Conservation (phyloP, 306 rosid genomes). For the Ceratonia siliqua region DNA sequence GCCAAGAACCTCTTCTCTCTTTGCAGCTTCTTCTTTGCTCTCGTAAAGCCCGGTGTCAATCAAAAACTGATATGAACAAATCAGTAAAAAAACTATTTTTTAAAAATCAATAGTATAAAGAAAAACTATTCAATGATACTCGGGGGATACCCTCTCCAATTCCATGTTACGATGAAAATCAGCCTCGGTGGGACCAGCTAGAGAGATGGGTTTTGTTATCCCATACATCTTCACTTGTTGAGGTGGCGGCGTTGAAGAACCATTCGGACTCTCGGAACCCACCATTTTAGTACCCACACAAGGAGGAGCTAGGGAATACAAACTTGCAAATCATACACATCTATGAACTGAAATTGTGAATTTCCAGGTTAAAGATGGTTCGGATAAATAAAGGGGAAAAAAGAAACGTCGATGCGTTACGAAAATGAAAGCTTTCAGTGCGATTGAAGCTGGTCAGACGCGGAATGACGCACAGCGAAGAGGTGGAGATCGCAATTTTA, state of each 20-base stretch:
- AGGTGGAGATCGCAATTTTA: neutral
- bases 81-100: neutral
- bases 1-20: slow-evolving; percentile 60
- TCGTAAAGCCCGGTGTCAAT: slow-evolving; percentile 62
- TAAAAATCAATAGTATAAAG: too few species aligned
- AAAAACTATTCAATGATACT: neutral
- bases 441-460: slow-evolving; percentile 23
- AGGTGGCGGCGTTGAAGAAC: slow-evolving; percentile 38
- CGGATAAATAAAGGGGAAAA: too few species aligned
- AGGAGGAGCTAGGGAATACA: neutral
- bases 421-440: neutral
- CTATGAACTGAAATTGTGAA: neutral
- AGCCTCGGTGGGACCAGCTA: slow-evolving; percentile 76
- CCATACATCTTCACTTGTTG: slow-evolving; percentile 48
- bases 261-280: slow-evolving; percentile 53
- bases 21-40: slow-evolving; percentile 52
- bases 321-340: neutral
- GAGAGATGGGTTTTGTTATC: slow-evolving; percentile 79
- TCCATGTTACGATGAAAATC: slow-evolving; percentile 74
- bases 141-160: slow-evolving; percentile 64
- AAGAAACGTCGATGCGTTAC: neutral
- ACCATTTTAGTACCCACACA: slow-evolving; percentile 57
- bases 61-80: slow-evolving; percentile 44
- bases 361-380: neutral
- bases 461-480: neutral